Conservation (phyloP, 768 basidiomycete genomes). For the Lactarius evosmus region DNA sequence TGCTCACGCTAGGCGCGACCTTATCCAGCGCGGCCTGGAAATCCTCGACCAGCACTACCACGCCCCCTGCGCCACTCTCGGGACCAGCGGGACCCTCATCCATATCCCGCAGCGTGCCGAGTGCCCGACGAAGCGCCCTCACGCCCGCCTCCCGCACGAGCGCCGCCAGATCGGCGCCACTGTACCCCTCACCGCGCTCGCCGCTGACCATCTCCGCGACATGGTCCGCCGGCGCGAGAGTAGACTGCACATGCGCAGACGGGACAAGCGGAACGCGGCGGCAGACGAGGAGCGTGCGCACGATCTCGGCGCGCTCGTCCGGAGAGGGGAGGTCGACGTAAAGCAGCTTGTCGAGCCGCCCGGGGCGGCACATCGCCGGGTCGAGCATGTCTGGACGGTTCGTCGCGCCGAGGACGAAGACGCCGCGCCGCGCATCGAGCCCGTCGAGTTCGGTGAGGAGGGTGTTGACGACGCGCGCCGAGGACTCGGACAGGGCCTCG, state of each 20-base stretch:
- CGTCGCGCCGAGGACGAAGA: conserved; percentile 93
- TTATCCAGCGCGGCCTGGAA: conserved; percentile 75
- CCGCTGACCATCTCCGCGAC: conserved; percentile 47
- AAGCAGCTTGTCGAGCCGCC: conserved; percentile 88
- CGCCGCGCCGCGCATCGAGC: conserved; percentile 77
- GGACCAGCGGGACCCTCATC: conserved; percentile 35
- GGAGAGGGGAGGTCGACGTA: conserved; percentile 85
- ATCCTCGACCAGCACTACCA: conserved; percentile 59
- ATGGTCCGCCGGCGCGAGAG: conserved; percentile 33
- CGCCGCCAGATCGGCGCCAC: conserved; percentile 87
- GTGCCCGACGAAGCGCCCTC: conserved; percentile 62
- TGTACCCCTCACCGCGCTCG: conserved; percentile 78
- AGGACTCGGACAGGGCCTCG: conserved; percentile 85
- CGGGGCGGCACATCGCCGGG: conserved; percentile 96
- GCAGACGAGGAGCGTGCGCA: conserved; percentile 58
- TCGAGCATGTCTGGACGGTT: conserved; percentile 98
- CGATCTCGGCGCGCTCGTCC: conserved; percentile 77
- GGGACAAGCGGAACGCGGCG: conserved; percentile 63
- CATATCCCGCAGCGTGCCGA: conserved; percentile 66
- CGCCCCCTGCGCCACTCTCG: conserved; percentile 30
- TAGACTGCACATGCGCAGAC: neutral
- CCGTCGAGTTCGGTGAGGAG: conserved; percentile 93
- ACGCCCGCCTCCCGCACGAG: conserved; percentile 90
- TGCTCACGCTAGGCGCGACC: conserved; percentile 82
- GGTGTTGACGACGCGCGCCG: conserved; percentile 90